Percentiles rank a stretch among this genome's conserved stretches.
These are phyloP conservation scores for Prunus armeniaca DNA, from an alignment of 306 rosid species.

Conservation along the genomic window DNA sequence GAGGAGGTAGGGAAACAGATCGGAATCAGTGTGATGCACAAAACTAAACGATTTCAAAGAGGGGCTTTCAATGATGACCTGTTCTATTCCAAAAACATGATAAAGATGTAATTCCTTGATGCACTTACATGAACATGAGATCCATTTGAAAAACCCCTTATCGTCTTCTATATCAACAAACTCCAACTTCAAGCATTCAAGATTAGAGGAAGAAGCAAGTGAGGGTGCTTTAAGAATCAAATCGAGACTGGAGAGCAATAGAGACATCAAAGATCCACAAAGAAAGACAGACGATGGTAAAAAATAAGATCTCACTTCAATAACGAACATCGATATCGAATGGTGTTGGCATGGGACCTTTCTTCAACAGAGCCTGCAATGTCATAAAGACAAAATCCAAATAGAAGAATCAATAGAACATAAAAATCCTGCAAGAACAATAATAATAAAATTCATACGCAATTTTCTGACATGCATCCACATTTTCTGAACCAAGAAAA, in stretches of 20 bases:
- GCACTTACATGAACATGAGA: background rate
- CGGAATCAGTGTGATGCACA: background rate
- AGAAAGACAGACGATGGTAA: background rate
- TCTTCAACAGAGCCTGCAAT: too few species aligned
- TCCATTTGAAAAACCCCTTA: background rate
- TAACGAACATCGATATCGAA: too few species aligned
- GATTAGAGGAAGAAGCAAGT: background rate
- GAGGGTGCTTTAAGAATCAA: background rate
- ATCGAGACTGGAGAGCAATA: background rate
- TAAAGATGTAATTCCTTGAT: background rate
- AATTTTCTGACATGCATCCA: too few species aligned
- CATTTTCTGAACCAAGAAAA: too few species aligned
- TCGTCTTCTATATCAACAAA: background rate
- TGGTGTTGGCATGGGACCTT: too few species aligned
- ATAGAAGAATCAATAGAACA: too few species aligned
- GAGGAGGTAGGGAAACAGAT: too few species aligned
- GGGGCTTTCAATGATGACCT: background rate
- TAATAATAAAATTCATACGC: too few species aligned
- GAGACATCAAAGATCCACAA: background rate
- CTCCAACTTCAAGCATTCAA: background rate
- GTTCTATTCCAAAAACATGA: background rate
- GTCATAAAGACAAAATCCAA: too few species aligned
- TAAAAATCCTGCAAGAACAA: too few species aligned
- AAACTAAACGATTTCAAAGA: background rate
- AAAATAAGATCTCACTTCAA: too few species aligned